Percentiles rank a stretch among this genome's conserved stretches.
phyloP scores from a whole-genome alignment of 305 asterid genomes.

The Fraxinus floribunda region DNA sequence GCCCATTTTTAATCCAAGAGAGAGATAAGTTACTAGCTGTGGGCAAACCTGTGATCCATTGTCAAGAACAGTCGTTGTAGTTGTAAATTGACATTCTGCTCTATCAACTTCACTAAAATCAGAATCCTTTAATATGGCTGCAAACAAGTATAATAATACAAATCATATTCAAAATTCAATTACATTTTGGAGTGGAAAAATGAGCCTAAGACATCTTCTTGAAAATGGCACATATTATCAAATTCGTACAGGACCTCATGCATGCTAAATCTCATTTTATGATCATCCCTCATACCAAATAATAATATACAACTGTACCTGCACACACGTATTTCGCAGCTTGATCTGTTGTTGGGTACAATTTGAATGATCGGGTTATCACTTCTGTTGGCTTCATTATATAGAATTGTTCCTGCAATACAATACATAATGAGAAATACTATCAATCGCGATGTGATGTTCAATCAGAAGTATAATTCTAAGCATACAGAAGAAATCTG shows the following conservation, averaged over 20 bases:
- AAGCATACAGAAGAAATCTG: not conserved
- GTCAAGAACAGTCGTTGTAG: conserved; percentile 82
- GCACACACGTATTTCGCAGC: conserved; percentile 84
- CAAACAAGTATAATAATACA: conserved; percentile 27
- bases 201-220: not conserved
- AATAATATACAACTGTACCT: conserved; percentile 41
- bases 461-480: not conserved
- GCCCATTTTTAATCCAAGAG: not conserved
- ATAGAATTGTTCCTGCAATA: conserved; percentile 78
- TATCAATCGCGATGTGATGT: not conserved
- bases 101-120: conserved; percentile 85
- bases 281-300: not conserved
- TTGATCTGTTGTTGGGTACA: conserved; percentile 88
- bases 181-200: not conserved
- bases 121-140: conserved; percentile 93
- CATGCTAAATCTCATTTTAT: not conserved
- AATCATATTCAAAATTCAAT: not conserved
- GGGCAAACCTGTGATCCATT: conserved; percentile 89
- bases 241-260: not conserved
- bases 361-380: conserved; percentile 68
- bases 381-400: conserved; percentile 90
- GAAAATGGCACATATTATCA: not conserved
- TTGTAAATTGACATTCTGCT: conserved; percentile 93
- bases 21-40: not conserved
- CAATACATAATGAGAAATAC: conserved; percentile 20